Percentiles rank a stretch among this genome's conserved stretches.
Conservation (phyloP, 2,329 filamentous ascomycete species). For the Aspergillus sp. region DNA sequence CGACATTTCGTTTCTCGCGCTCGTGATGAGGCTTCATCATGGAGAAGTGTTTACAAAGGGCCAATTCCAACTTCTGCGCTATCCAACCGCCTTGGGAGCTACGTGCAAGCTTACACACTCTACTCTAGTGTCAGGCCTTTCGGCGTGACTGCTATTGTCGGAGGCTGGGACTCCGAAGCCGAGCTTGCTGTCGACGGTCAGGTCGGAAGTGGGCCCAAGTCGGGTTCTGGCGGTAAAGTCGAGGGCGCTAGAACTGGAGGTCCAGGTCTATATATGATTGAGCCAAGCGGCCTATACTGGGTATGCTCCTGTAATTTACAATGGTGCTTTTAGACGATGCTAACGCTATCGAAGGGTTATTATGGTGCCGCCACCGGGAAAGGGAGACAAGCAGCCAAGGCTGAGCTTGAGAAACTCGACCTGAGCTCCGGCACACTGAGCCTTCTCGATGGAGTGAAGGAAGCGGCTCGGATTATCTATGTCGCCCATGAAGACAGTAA, state of each 20-base stretch:
- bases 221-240: conserved; percentile 82
- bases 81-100: conserved; percentile 89
- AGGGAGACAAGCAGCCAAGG: conserved; percentile 93
- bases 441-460: conserved; percentile 86
- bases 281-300: conserved; percentile 96
- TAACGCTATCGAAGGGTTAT: conserved; percentile 66
- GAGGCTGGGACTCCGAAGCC: conserved; percentile 86
- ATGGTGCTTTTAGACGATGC: conserved; percentile 8
- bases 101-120: conserved; percentile 95
- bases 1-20: conserved; percentile 93
- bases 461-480: conserved; percentile 96
- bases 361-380: conserved; percentile 97
- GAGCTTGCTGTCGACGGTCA: conserved; percentile 86
- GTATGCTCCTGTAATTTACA: conserved; percentile 39
- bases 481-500: conserved; percentile 98
- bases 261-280: conserved; percentile 97
- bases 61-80: conserved; percentile 88
- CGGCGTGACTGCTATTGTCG: conserved; percentile 91
- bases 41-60: conserved; percentile 91
- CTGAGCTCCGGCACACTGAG: conserved; percentile 74
- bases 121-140: conserved; percentile 97
- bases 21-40: conserved; percentile 87
- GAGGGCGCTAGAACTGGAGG: conserved; percentile 77
- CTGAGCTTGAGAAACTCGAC: conserved; percentile 96
- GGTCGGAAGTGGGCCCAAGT: conserved; percentile 76